A percentile compares a stretch with the other conserved stretches of the same genome.
These are phyloP conservation scores for Trichothecium roseum DNA, from an alignment of 2,329 filamentous ascomycete genomes.

Conservation along the genomic window DNA sequence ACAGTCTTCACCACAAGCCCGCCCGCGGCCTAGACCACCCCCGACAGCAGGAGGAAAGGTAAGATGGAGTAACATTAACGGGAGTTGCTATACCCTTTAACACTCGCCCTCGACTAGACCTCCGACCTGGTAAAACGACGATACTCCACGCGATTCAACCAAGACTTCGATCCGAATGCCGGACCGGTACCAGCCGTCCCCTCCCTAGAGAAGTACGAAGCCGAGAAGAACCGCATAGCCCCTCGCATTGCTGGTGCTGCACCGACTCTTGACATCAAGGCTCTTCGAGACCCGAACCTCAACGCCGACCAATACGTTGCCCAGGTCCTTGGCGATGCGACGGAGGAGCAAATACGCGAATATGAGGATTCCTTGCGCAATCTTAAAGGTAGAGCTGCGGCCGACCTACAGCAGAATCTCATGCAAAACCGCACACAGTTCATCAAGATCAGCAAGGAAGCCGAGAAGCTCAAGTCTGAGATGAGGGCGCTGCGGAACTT, in stretches of 20 bases:
- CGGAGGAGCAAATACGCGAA: constrained; percentile 74
- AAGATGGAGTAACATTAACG: constrained; percentile 7
- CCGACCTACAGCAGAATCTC: constrained; percentile 87
- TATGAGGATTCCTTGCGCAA: constrained; percentile 69
- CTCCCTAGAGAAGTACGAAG: constrained; percentile 47
- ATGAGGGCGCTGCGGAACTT: constrained; percentile 85
- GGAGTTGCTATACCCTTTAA: background rate
- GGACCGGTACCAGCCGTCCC: constrained; percentile 65
- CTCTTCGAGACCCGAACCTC: constrained; percentile 69
- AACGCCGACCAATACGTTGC: constrained; percentile 71
- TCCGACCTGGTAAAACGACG: constrained; percentile 85
- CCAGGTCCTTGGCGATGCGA: constrained; percentile 68
- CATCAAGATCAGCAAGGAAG: constrained; percentile 98
- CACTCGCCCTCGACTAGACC: constrained; percentile 31
- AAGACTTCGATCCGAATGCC: constrained; percentile 59
- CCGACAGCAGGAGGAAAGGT: constrained; percentile 48
- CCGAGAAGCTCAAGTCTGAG: constrained; percentile 91
- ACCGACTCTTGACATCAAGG: constrained; percentile 64
- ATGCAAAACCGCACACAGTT: constrained; percentile 97
- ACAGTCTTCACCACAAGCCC: constrained; percentile 22
- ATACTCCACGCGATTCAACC: constrained; percentile 88
- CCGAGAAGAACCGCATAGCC: constrained; percentile 38
- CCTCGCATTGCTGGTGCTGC: constrained; percentile 42
- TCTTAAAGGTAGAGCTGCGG: constrained; percentile 66
- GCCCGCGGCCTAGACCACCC: constrained; percentile 34